Percentiles rank a stretch among this genome's conserved stretches.
Evolutionary conservation across 345 rosid species (phyloP).

Genomic region (Reutealis trisperma): DNA sequence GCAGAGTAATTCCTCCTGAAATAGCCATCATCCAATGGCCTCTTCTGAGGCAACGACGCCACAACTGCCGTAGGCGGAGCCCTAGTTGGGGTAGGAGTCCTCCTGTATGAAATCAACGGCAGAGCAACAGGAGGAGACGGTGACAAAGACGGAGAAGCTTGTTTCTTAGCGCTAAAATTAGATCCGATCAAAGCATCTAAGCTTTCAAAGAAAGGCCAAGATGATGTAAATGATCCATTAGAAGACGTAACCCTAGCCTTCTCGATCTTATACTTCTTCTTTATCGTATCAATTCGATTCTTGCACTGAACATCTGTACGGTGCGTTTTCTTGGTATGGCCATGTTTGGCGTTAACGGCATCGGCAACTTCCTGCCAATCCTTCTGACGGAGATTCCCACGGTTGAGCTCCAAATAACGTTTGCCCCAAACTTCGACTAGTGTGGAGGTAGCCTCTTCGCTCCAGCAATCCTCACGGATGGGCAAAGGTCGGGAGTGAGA

Average conservation of each 20-base stretch:
- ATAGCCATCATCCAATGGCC: conserved; percentile 48
- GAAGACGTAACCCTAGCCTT: conserved; percentile 72
- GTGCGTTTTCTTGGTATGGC: conserved; percentile 74
- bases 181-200: conserved; percentile 79
- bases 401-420: conserved; percentile 80
- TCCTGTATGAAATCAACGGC: conserved; percentile 33
- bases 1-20: conserved; percentile 78
- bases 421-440: conserved; percentile 94
- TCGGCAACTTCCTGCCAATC: conserved; percentile 99
- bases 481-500: conserved; percentile 47
- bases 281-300: conserved; percentile 95
- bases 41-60: conserved; percentile 70
- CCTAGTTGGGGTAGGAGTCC: conserved; percentile 30
- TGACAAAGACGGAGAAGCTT: conserved; percentile 41
- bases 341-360: conserved; percentile 89
- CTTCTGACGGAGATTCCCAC: conserved; percentile 96
- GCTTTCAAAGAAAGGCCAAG: conserved; percentile 85
- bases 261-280: conserved; percentile 96
- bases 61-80: conserved; percentile 44
- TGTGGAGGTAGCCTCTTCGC: conserved; percentile 94
- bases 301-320: conserved; percentile 99
- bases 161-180: conserved; percentile 39
- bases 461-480: conserved; percentile 97
- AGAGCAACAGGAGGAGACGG: conserved; percentile 59
- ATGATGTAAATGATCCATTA: conserved; percentile 47